Evolutionary conservation across 2,329 filamentous ascomycete species (phyloP), one percentile per base, ranked within the genome.

Genomic region (Blastomyces emzantsi): DNA sequence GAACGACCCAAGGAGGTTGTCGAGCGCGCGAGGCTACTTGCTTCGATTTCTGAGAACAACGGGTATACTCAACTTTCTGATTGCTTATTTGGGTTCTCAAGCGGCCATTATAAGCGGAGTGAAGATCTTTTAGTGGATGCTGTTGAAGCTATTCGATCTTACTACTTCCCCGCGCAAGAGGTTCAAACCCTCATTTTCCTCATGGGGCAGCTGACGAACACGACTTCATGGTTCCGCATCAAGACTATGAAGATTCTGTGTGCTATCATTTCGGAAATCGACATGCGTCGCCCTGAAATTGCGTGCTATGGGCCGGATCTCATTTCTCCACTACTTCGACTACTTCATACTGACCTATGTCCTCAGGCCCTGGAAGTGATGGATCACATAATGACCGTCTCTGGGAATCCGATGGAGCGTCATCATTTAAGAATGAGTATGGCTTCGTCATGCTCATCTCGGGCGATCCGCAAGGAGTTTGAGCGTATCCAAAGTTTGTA

Each of bases 391-490:
- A 96, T 97, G 84, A 90, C 90, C 36, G 93, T 97, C 80, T 92
- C 92, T 0, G 90, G 90, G 4, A 92, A 90, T 41, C 89, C 93
- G 1, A 91, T 96, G 83, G 94, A 97, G 75, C 91, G 90, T 70
- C 91, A 97, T 70, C 92, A 97, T 72, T 79, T 99, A 64, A 87
- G 94, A 49, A 99, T 99, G 95, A 97, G 93, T 75, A 97, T 99
- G 91, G 92, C 92, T 5, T 88, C 90, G 15, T 73, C 76, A 11
- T 87, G 90, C 0, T 91, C 92, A 2, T 94, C 92, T 0, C 89
- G 90, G 69, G 86, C 89, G 0, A 89, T 94, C 60, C 87, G 90
- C 59, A 97, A 97, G 73, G 92, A 97, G 76, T 97, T 96, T 70
- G 93, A 96, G 72, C 87, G 90, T 28, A 96, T 91, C 0, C 90